Conservation (phyloP, 352 stramenopile genomes). For the Pythium sukuiense region DNA sequence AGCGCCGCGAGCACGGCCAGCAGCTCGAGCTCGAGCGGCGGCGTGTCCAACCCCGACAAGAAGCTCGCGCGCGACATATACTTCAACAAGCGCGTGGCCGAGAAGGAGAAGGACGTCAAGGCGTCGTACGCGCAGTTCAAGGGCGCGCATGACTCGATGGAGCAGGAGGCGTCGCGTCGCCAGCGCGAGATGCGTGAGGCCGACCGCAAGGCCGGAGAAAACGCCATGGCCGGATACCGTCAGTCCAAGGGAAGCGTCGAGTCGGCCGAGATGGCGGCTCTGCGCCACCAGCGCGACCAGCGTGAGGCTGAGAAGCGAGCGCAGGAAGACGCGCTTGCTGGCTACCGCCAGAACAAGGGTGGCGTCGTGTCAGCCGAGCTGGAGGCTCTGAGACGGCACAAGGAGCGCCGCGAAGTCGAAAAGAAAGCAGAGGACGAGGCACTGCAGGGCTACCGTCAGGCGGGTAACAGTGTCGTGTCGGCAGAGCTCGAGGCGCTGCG, state of each 20-base stretch:
- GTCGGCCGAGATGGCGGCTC: conserved; percentile 22
- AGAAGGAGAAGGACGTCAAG: conserved; percentile 23
- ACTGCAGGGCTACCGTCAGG: conserved; percentile 26
- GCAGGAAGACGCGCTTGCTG: conserved; percentile 36
- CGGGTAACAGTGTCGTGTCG: conserved; percentile 6
- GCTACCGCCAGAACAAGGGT: conserved; percentile 11
- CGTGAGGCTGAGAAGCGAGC: conserved; percentile 41
- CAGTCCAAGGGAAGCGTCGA: conserved; percentile 21
- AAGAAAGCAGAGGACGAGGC: conserved; percentile 45
- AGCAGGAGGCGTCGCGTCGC: conserved; percentile 28
- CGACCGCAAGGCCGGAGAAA: conserved; percentile 40
- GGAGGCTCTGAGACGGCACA: conserved; percentile 32
- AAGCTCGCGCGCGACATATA: conserved; percentile 26
- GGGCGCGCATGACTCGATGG: conserved; percentile 22
- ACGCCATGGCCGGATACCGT: conserved; percentile 32
- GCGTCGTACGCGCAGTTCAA: conserved; percentile 23
- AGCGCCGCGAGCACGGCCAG: conserved; percentile 15
- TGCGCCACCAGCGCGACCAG: conserved; percentile 38
- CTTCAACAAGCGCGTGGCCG: conserved; percentile 25
- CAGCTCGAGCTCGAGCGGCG: conserved; percentile 14
- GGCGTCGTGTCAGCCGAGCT: conserved; percentile 19
- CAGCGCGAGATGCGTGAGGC: conserved; percentile 38
- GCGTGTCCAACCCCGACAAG: conserved; percentile 23
- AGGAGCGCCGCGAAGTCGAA: conserved; percentile 40
- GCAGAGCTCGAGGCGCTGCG: conserved; percentile 34